Evolutionary conservation across 768 basidiomycete genomes (phyloP).

Genomic region (Tulasnella sp.): DNA sequence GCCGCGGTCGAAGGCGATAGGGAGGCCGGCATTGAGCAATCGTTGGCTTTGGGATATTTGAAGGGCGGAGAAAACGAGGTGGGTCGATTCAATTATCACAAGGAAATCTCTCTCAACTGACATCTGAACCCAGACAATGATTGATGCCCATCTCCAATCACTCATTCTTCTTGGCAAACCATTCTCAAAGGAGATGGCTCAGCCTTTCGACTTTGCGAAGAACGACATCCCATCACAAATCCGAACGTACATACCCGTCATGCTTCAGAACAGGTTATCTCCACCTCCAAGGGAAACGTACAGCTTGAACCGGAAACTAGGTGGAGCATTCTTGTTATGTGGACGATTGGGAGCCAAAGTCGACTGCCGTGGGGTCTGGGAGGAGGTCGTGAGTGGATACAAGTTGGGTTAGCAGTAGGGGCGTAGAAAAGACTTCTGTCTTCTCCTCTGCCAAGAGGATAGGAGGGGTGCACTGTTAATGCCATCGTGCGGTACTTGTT

Average conservation of each 20-base stretch:
- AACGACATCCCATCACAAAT: conserved; percentile 68
- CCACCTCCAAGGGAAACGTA: conserved; percentile 95
- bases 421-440: not conserved
- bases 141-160: conserved; percentile 79
- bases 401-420: conserved; percentile 4
- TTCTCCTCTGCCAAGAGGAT: conserved; percentile 4
- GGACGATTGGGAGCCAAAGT: conserved; percentile 69
- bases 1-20: conserved; percentile 71
- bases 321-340: conserved; percentile 76
- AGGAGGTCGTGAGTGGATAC: conserved; percentile 36
- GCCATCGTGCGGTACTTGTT: not conserved
- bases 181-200: conserved; percentile 60
- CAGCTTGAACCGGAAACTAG: conserved; percentile 86
- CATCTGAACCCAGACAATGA: conserved; percentile 58
- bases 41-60: conserved; percentile 80
- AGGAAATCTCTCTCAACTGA: not conserved
- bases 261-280: conserved; percentile 82
- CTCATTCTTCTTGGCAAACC: conserved; percentile 83
- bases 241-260: conserved; percentile 76
- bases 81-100: conserved; percentile 24
- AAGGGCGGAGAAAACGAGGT: conserved; percentile 86
- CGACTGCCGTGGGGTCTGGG: conserved; percentile 73
- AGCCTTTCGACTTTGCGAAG: conserved; percentile 60
- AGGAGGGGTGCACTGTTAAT: not conserved
- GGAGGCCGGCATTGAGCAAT: conserved; percentile 64